A percentile compares a stretch with the other conserved stretches of the same genome.
Evolutionary conservation across 2,329 filamentous ascomycete genomes (phyloP).

Genomic region (Nemania sp.): DNA sequence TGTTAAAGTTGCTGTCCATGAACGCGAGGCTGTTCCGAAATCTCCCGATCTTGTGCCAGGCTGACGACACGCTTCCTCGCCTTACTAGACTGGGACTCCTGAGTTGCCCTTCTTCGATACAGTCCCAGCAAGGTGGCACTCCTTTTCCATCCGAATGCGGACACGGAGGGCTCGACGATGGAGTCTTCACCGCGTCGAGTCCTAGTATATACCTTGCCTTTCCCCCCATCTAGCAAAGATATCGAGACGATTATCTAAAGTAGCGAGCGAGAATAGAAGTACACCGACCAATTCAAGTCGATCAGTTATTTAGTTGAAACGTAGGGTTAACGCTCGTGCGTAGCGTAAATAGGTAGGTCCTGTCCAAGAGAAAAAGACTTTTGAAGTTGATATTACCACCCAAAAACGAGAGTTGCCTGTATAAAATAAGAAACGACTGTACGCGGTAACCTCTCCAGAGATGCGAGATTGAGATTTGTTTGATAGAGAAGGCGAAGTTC

Average conservation of each 20-base stretch:
- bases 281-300: background rate
- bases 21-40: conserved; percentile 46
- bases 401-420: conserved; percentile 21
- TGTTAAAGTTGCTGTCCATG: conserved; percentile 6
- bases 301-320: background rate
- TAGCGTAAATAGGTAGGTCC: background rate
- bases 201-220: conserved; percentile 11
- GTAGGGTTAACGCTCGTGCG: background rate
- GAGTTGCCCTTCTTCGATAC: conserved; percentile 35
- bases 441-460: background rate
- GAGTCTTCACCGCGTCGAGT: background rate
- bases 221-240: conserved; percentile 1
- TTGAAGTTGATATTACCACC: background rate
- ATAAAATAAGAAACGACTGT: background rate
- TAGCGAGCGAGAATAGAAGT: background rate
- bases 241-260: background rate
- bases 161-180: conserved; percentile 20
- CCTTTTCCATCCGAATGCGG: conserved; percentile 25
- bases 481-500: background rate
- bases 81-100: background rate
- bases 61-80: conserved; percentile 5
- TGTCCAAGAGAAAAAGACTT: background rate
- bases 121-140: conserved; percentile 39
- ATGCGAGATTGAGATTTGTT: background rate
- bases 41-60: conserved; percentile 29